Evolutionary conservation across 1,284 basidiomycete genomes (phyloP).

Genomic region (Sanghuangporus sanghuang): DNA sequence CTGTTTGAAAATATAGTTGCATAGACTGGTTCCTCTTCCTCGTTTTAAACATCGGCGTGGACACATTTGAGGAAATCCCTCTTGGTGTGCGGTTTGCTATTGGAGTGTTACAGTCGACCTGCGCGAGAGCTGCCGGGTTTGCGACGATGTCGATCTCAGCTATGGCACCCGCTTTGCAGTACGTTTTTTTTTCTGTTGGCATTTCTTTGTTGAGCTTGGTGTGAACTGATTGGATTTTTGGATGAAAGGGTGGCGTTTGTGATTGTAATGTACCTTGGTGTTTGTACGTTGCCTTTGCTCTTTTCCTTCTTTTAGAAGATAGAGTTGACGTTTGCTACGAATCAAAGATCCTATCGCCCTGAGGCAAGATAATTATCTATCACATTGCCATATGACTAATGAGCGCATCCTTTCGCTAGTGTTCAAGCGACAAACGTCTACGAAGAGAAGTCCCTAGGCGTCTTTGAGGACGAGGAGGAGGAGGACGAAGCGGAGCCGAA

Average conservation of each 20-base stretch:
- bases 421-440: slow-evolving; percentile 99
- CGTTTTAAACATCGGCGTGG: slow-evolving; percentile 82
- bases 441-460: slow-evolving; percentile 83
- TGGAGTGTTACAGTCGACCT: slow-evolving; percentile 68
- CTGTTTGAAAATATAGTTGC: slow-evolving; percentile 34
- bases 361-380: slow-evolving; percentile 26
- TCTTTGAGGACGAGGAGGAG: slow-evolving; percentile 42
- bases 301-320: not conserved
- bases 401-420: slow-evolving; percentile 23
- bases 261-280: slow-evolving; percentile 84
- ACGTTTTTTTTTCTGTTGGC: slow-evolving; percentile 27
- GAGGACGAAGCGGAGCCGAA: slow-evolving; percentile 44
- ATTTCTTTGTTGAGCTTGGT: slow-evolving; percentile 19
- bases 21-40: slow-evolving; percentile 90
- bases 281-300: slow-evolving; percentile 45
- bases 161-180: slow-evolving; percentile 84
- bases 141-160: slow-evolving; percentile 65
- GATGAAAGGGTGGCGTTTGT: slow-evolving; percentile 70
- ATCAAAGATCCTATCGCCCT: slow-evolving; percentile 62
- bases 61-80: slow-evolving; percentile 66
- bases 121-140: slow-evolving; percentile 89
- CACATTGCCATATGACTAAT: not conserved
- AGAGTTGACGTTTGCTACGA: not conserved
- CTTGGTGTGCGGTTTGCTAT: slow-evolving; percentile 60
- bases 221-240: not conserved